Percentiles rank a stretch among this genome's conserved stretches.
phyloP scores from a whole-genome alignment of 2,329 filamentous ascomycete species.

The Rhynchosporium secalis region DNA sequence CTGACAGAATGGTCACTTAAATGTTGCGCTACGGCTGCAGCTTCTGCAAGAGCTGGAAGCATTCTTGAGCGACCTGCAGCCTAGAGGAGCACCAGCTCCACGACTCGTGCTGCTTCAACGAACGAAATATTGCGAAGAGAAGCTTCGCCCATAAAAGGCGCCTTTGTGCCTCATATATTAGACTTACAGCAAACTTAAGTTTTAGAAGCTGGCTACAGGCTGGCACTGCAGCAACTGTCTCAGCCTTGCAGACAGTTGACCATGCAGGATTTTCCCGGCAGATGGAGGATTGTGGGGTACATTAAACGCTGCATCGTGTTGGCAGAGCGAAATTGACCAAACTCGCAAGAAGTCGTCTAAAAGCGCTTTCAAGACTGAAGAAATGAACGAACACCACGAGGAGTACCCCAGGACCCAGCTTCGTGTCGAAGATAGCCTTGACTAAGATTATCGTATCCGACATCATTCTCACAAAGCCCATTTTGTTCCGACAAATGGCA shows the following conservation, averaged over 20 bases:
- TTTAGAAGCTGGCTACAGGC: background rate
- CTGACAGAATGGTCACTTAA: background rate
- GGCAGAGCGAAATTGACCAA: background rate
- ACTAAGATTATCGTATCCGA: conserved; percentile 4
- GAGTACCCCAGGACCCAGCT: background rate
- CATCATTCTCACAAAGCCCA: background rate
- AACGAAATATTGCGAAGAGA: background rate
- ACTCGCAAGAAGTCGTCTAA: background rate
- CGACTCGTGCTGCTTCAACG: background rate
- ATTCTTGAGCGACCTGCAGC: no score
- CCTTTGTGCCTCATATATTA: background rate
- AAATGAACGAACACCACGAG: background rate
- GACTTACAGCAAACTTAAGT: background rate
- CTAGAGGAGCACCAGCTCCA: background rate
- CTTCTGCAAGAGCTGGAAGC: background rate
- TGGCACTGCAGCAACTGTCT: background rate
- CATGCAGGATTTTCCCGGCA: background rate
- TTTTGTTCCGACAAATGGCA: conserved; percentile 1
- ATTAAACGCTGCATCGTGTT: background rate
- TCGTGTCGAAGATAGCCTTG: background rate
- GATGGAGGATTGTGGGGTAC: background rate
- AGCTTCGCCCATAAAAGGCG: background rate
- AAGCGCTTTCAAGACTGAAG: background rate
- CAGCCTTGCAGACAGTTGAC: conserved; percentile 11
- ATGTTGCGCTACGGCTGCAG: conserved; percentile 10